Evolutionary conservation across 441 rosid genomes (phyloP).

Genomic region (Macaranga tanarius): DNA sequence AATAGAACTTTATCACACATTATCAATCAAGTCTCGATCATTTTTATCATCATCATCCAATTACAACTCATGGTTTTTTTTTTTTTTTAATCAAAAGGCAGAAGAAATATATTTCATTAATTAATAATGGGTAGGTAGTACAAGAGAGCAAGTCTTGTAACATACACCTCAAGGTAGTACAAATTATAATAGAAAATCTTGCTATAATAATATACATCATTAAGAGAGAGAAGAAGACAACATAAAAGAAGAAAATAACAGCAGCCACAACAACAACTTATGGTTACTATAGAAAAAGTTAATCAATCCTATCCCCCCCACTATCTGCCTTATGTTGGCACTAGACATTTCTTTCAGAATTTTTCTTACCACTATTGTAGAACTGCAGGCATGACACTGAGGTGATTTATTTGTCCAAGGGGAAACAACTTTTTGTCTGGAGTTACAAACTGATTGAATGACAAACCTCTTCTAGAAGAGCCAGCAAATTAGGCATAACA

Average conservation of each 20-base stretch:
- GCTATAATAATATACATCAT: too few relatives aligned
- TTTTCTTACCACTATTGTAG: not conserved
- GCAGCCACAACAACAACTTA: too few relatives aligned
- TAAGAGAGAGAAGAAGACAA: too few relatives aligned
- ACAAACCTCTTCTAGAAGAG: conserved; percentile 10
- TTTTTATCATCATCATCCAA: conserved; percentile 24
- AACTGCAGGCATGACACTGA: conserved; percentile 1
- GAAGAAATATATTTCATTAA: too few relatives aligned
- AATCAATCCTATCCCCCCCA: conserved; percentile 1
- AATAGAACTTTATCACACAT: conserved; percentile 3
- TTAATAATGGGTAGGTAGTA: too few relatives aligned
- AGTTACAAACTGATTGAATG: conserved; percentile 21
- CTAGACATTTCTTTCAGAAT: conserved; percentile 12
- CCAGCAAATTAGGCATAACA: conserved; percentile 14
- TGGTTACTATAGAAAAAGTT: not conserved
- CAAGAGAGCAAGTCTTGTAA: too few relatives aligned
- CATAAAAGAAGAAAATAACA: too few relatives aligned
- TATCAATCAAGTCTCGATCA: conserved; percentile 12
- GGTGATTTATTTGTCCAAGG: conserved; percentile 27
- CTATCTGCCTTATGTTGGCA: conserved; percentile 1
- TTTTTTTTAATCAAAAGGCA: too few relatives aligned
- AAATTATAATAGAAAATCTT: too few relatives aligned
- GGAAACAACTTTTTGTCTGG: conserved; percentile 29
- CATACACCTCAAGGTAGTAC: too few relatives aligned
- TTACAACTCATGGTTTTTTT: conserved; percentile 18